Evolutionary conservation across 148 eudicot genomes (phyloP).

Genomic region (Spergularia marina): DNA sequence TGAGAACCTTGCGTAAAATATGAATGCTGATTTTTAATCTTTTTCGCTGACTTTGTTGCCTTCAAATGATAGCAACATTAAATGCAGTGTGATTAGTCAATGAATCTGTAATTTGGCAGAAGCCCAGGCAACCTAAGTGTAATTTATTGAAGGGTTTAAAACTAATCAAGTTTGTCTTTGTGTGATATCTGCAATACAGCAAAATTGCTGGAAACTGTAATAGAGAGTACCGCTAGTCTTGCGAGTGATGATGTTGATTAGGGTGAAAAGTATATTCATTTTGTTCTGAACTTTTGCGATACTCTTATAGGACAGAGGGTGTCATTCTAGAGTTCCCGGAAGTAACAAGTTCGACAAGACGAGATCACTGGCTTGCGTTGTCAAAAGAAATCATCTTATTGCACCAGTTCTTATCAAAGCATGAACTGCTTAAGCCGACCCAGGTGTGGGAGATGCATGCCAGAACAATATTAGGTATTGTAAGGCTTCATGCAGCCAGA

Average conservation of each 20-base stretch:
- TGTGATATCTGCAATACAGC: no score
- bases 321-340: conserved; percentile 82
- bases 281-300: not conserved
- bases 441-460: conserved; percentile 89
- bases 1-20: not conserved
- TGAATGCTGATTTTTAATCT: not conserved
- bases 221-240: not conserved
- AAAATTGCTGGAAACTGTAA: no score
- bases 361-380: conserved; percentile 89
- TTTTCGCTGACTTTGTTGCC: no score
- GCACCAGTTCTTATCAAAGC: conserved; percentile 59
- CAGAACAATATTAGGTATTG: conserved; percentile 67
- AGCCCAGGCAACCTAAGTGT: no score
- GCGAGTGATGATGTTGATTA: not conserved
- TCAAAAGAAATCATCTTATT: conserved; percentile 64
- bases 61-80: no score
- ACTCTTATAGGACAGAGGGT: conserved; percentile 52
- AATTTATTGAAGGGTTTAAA: no score
- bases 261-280: not conserved
- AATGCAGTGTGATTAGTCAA: no score
- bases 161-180: no score
- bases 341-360: conserved; percentile 80
- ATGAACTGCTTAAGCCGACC: conserved; percentile 34
- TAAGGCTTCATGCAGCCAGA: conserved; percentile 84
- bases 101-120: no score